phyloP scores from a whole-genome alignment of 2,329 filamentous ascomycete genomes.

The Penicillium decumbens region DNA sequence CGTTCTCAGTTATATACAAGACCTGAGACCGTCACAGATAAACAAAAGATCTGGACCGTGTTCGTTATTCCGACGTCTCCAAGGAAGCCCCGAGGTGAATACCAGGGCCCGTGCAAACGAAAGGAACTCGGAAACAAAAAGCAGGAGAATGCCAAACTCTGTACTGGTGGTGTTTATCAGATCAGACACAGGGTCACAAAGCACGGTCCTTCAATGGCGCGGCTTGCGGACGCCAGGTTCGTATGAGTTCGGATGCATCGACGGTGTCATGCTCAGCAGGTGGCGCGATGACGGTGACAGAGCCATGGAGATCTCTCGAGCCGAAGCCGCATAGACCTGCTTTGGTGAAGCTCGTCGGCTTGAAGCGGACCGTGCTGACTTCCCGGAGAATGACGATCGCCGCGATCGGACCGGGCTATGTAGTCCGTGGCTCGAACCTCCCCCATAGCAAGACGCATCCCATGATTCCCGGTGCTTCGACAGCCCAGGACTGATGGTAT shows the following conservation, averaged over 20 bases:
- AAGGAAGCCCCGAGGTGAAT: neutral
- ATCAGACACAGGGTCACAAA: neutral
- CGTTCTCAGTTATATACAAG: constrained; percentile 1
- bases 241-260: constrained; percentile 14
- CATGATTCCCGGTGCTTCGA: constrained; percentile 8
- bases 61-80: neutral
- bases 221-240: constrained; percentile 11
- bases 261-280: constrained; percentile 23
- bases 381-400: constrained; percentile 21
- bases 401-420: constrained; percentile 17
- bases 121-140: neutral
- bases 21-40: constrained; percentile 1
- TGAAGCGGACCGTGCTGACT: constrained; percentile 5
- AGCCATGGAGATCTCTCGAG: constrained; percentile 20
- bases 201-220: constrained; percentile 2
- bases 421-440: neutral
- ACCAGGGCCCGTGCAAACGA: neutral
- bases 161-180: neutral
- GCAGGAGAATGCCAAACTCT: neutral
- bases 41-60: neutral
- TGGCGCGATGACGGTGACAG: constrained; percentile 22
- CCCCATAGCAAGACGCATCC: constrained; percentile 8
- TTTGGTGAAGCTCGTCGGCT: constrained; percentile 12
- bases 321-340: constrained; percentile 10
- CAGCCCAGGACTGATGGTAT: constrained; percentile 2